Conservation (phyloP, 2,329 filamentous ascomycete species). For the Chaetomium sp. region DNA sequence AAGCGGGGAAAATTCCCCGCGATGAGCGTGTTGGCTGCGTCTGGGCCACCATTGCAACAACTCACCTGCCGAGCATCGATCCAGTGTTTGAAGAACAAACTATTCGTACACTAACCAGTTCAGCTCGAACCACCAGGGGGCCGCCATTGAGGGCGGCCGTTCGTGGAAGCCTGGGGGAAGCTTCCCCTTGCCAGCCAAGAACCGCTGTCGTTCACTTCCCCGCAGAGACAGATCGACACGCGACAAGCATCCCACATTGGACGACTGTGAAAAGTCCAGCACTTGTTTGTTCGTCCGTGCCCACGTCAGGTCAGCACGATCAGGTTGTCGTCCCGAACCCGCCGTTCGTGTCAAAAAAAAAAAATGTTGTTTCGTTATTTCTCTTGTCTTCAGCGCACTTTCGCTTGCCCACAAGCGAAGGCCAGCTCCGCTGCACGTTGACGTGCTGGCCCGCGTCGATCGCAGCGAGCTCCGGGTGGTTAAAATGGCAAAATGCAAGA, state of each 20-base stretch:
- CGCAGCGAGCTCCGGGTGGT: constrained; percentile 12
- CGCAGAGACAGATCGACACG: not conserved
- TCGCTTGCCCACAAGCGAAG: not conserved
- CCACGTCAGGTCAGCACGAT: no score
- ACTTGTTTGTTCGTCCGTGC: no score
- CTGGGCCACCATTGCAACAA: no score
- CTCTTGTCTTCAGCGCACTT: not conserved
- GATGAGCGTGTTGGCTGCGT: no score
- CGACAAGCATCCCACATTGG: not conserved
- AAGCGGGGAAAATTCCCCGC: no score
- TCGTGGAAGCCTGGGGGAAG: constrained; percentile 4
- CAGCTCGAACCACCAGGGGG: not conserved
- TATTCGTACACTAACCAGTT: not conserved
- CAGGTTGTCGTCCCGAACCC: no score
- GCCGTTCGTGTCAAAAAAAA: no score
- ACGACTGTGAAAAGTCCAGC: no score
- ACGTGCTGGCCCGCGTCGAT: not conserved
- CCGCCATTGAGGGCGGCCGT: not conserved
- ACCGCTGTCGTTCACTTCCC: not conserved
- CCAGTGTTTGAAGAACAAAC: no score
- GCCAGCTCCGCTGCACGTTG: not conserved
- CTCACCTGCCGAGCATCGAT: no score
- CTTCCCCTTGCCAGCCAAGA: not conserved
- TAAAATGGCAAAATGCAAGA: constrained; percentile 16
- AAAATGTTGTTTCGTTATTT: no score